These are phyloP conservation scores for Talaromyces borbonicus DNA, from an alignment of 495 filamentous ascomycete species.

Conservation along the genomic window DNA sequence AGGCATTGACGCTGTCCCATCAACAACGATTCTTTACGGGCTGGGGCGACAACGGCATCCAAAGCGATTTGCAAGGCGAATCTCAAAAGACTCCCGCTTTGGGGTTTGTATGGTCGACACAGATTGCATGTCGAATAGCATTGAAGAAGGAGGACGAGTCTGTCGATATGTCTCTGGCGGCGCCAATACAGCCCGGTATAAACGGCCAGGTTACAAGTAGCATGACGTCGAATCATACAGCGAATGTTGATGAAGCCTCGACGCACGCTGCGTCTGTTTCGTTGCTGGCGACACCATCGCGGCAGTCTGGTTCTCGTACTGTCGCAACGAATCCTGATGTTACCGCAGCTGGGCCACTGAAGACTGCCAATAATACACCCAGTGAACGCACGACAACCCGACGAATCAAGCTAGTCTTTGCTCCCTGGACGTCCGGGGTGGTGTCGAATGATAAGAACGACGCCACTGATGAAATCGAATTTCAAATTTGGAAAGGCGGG, in stretches of 20 bases:
- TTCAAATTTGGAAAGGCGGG: slow-evolving; percentile 44
- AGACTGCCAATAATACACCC: too few relatives aligned
- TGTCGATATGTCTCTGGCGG: slow-evolving; percentile 9
- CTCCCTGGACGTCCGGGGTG: slow-evolving; percentile 46
- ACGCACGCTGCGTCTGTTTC: too few relatives aligned
- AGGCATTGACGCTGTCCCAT: slow-evolving; percentile 63
- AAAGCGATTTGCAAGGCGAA: slow-evolving; percentile 10
- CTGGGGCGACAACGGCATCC: slow-evolving; percentile 58
- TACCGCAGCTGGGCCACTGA: too few relatives aligned
- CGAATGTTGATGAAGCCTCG: too few relatives aligned
- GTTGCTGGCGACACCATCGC: too few relatives aligned
- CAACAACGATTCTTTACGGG: slow-evolving; percentile 92
- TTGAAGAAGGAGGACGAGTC: slow-evolving; percentile 35
- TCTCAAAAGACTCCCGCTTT: slow-evolving; percentile 72
- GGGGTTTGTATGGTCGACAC: slow-evolving; percentile 83
- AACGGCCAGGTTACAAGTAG: too few relatives aligned
- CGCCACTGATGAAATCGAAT: slow-evolving; percentile 27
- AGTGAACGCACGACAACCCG: slow-evolving; percentile 30
- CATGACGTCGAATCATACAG: too few relatives aligned
- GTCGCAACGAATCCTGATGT: too few relatives aligned
- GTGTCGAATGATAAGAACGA: background rate
- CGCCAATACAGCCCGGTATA: background rate
- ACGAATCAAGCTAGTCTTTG: slow-evolving; percentile 75
- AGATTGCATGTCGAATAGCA: slow-evolving; percentile 72
- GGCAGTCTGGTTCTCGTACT: too few relatives aligned